Base-by-base conservation (phyloP, 352 stramenopile genomes). In the Globisporangium paddicum region DNA sequence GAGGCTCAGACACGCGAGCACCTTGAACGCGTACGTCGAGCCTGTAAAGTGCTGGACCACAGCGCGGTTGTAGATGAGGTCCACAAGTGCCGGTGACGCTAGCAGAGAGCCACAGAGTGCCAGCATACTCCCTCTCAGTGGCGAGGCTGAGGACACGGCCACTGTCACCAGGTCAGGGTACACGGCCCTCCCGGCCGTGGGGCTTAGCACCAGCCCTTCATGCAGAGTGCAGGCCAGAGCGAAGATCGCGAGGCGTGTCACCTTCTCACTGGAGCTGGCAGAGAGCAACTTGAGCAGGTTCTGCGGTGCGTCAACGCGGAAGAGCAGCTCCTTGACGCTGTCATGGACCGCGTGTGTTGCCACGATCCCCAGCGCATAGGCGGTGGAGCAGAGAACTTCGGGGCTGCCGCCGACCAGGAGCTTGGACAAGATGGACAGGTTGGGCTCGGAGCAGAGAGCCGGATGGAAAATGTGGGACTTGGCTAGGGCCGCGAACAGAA, bases 391-490 rank as follows among this genome's bases (percentile, higher is more conserved):
- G 0, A 90, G 60, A 3, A 89, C 79, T 3, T 84, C 77, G 6
- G 52, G 55, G 0, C 75, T 84, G 0, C 78, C 79, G 16, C 78
- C 77, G 8, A 87, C 69, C 3, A 90, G 60, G 30, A 90, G 58
- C 56, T 89, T 90, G 3, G 79, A 79, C 1, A 90, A 55, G 49
- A 89, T 90, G 1, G 71, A 79, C 1, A 90, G 57, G 47, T 86
- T 87, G n/a, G 53, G 40, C 56, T 86, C 68, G 0, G 63, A 77
- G 28, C 77, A 89, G 26, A 90, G 60, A 0, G 66, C 61, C 4
- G 32, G 10, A 32, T 80, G 73, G n/a, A 87, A 86, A 21, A 75
- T 59, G 10, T 55, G 57, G 0, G 77, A 89, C 37, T 82, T 79
- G 34, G 62, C 62, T 0, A 90, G 60, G 35, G 73, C 86, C 0